These are phyloP conservation scores for Alternaria arborescens DNA, from an alignment of 2,329 filamentous ascomycete genomes.

Conservation along the genomic window DNA sequence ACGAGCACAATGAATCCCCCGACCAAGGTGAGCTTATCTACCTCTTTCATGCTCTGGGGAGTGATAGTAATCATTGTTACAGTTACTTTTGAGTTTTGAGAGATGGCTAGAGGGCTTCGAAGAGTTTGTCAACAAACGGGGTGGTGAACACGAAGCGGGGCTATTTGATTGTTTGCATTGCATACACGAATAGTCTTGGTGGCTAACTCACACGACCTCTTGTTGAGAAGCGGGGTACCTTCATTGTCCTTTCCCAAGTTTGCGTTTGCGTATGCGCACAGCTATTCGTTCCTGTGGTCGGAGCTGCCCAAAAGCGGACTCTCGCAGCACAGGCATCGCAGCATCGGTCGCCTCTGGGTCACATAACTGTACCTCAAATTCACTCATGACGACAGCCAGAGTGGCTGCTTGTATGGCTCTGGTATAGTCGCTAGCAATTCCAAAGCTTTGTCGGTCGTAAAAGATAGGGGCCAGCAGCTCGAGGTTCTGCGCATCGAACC, in stretches of 20 bases:
- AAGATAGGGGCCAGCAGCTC: constrained; percentile 20
- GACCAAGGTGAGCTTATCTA: background rate
- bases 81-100: background rate
- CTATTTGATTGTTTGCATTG: background rate
- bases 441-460: constrained; percentile 9
- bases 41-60: background rate
- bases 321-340: constrained; percentile 24
- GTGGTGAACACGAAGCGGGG: background rate
- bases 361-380: constrained; percentile 40
- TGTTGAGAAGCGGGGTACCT: background rate
- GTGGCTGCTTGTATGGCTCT: constrained; percentile 34
- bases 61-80: background rate
- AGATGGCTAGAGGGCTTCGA: background rate
- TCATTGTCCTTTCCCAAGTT: background rate
- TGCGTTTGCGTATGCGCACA: constrained; percentile 39
- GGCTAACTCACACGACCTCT: background rate
- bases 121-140: background rate
- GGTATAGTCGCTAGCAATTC: constrained; percentile 25
- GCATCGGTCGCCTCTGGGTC: constrained; percentile 30
- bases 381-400: constrained; percentile 31
- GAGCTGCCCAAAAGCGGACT: constrained; percentile 31
- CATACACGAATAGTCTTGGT: background rate
- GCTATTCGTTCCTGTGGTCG: constrained; percentile 30
- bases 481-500: constrained; percentile 29
- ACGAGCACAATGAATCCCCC: background rate